These are phyloP conservation scores for Tilletiaria anomala DNA, from an alignment of 1,284 basidiomycete genomes.

Conservation along the genomic window DNA sequence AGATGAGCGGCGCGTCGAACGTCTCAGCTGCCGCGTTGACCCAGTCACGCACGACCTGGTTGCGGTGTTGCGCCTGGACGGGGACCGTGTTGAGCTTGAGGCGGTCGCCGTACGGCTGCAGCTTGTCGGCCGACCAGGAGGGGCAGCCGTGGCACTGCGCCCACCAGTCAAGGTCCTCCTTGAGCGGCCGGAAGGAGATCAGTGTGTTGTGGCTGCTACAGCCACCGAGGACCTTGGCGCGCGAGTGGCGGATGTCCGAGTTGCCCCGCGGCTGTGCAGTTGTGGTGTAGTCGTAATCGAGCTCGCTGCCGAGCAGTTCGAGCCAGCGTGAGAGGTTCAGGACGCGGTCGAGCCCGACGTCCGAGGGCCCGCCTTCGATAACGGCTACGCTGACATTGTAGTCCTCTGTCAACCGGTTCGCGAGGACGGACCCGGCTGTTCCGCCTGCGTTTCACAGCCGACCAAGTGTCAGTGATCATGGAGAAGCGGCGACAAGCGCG, in stretches of 20 bases:
- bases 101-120: slow-evolving; percentile 38
- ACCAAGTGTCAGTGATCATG: background rate
- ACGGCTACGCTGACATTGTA: slow-evolving; percentile 34
- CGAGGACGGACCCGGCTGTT: slow-evolving; percentile 39
- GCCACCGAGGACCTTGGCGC: slow-evolving; percentile 38
- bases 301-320: slow-evolving; percentile 11
- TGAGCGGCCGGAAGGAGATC: slow-evolving; percentile 40
- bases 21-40: slow-evolving; percentile 24
- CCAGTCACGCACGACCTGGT: slow-evolving; percentile 38
- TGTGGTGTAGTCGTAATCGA: background rate
- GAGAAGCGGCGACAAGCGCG: background rate
- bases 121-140: slow-evolving; percentile 22
- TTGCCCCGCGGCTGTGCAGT: slow-evolving; percentile 34
- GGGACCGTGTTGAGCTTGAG: slow-evolving; percentile 40
- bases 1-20: slow-evolving; percentile 33
- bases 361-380: slow-evolving; percentile 39
- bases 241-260: slow-evolving; percentile 39
- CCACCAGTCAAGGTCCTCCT: slow-evolving; percentile 39
- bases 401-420: slow-evolving; percentile 39
- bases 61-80: slow-evolving; percentile 37
- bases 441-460: no score
- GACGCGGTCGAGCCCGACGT: slow-evolving; percentile 31
- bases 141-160: slow-evolving; percentile 31
- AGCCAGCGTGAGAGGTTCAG: slow-evolving; percentile 38
- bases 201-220: slow-evolving; percentile 41